Conservation (phyloP, 2,329 filamentous ascomycete genomes). For the Ceratocystis albifundus region DNA sequence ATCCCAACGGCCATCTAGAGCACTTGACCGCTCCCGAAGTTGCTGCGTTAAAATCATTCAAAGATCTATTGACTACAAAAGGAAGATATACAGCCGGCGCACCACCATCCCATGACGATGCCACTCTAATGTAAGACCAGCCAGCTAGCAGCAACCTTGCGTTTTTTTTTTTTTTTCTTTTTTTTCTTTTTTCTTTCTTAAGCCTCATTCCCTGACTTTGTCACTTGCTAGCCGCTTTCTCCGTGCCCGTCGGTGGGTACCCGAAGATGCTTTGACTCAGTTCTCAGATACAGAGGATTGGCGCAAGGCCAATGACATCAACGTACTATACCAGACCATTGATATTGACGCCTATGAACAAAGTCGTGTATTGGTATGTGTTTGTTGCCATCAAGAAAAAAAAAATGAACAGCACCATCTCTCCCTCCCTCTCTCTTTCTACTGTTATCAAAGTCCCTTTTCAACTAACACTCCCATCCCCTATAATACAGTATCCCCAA, state of each 20-base stretch:
- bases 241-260: constrained; percentile 69
- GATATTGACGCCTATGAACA: constrained; percentile 75
- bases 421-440: background rate
- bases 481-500: constrained; percentile 64
- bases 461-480: background rate
- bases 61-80: constrained; percentile 51
- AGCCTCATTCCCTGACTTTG: constrained; percentile 18
- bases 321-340: constrained; percentile 74
- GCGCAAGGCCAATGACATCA: constrained; percentile 67
- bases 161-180: background rate
- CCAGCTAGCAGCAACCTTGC: background rate
- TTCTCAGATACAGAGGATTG: constrained; percentile 84
- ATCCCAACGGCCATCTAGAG: constrained; percentile 68
- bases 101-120: constrained; percentile 57
- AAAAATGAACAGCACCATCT: background rate
- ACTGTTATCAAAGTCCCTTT: background rate
- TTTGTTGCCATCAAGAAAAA: background rate
- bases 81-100: constrained; percentile 49
- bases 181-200: no score
- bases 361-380: constrained; percentile 58
- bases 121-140: constrained; percentile 52
- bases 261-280: constrained; percentile 66
- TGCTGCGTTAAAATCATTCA: constrained; percentile 59
- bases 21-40: constrained; percentile 61
- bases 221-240: constrained; percentile 58